Base-by-base conservation (phyloP, 1,284 basidiomycete genomes). In the Lentinula novae-zelandiae region DNA sequence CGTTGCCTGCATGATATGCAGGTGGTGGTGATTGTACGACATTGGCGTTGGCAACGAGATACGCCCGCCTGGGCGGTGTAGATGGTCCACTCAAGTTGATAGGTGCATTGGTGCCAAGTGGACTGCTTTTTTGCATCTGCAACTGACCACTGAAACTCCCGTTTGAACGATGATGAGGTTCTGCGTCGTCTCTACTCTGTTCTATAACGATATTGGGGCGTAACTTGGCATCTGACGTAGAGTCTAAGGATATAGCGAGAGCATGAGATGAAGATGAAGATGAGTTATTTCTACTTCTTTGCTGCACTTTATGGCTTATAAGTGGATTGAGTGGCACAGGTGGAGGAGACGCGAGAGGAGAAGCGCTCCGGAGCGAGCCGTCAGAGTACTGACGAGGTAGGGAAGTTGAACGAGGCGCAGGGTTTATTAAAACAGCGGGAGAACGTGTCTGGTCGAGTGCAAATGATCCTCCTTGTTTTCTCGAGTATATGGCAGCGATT, bases 401-500 rank as follows among this genome's bases (percentile, higher is more conserved):
- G n/a, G 81, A 82, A 5, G 78, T 78, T 4, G 75, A 72, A 15
- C 79, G 75, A 46, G 76, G 77, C 3, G 65, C 68, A 0, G 81
- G 79, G 27, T 75, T 65, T 2, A 73, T 68, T 36, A 77, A 67
- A 12, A 76, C 62, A 15, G 73, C 69, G 5, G 69, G 66, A 15
- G 76, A 76, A 13, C 69, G 70, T 5, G 76, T 71, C 9, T 75
- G 68, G 49, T 73, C 71, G 55, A 64, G 69, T 1, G 75, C 72
- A 10, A 75, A 78, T 33, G 78, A 63, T 15, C 71, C 76, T 31
- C 75, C 76, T 34, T 74, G 69, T 33, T 85, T 78, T 27, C 85
- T 79, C 17, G 77, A 72, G 48, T 85, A 80, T 33, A 91, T 84
- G 5, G 78, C 78, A 0, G 79, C 77, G 39, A 90, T 89, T 69